Base-by-base conservation (phyloP, 345 rosid genomes). In the Eucalyptus curtisii region DNA sequence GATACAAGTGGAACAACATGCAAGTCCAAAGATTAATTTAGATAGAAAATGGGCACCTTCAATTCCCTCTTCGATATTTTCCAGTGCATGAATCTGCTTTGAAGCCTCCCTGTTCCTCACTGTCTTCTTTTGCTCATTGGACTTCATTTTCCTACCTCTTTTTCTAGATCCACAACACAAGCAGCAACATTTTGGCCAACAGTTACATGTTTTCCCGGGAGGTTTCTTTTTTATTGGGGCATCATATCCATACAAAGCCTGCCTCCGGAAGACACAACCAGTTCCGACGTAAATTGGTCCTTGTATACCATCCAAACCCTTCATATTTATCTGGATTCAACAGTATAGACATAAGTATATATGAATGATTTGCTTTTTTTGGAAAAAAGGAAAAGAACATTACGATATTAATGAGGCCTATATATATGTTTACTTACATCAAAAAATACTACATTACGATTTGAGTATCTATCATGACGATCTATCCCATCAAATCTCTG, bases 201-300 rank as follows among this genome's bases (percentile, higher is more conserved):
- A 97, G 86, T 97, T 97, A 85, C 98, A 97, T 42, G 96, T 93
- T 91, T 92, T 95, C 64, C 94, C 92, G 1, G 94, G 97, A 53
- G 94, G 89, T 90, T 97, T 97, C 93, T 97, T 97, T 93, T 95
- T 91, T 40, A 87, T 49, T 0, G 98, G 99, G 86, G 98, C 98
- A 92, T 97, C 98, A 44, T 89, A 95, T 50, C 98, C 99, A 47
- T 96, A 96, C 64, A 96, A 95, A 76, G 99, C 98, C 66, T 92
- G 96, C 93, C 99, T 93, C 90, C 99, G 93, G 92, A 97, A 97
- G 71, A 97, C 98, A 76, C 98, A 97, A 16, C 99, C 99, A 4
- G 99, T 97, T 87, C 98, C 99, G 6, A 97, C 99, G 49, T 97
- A 97, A 87, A 96, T 96, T 16, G 99, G 99, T 33, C 99, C 99